Conservation (phyloP, 495 filamentous ascomycete genomes). For the Neurospora tetrasperma region DNA sequence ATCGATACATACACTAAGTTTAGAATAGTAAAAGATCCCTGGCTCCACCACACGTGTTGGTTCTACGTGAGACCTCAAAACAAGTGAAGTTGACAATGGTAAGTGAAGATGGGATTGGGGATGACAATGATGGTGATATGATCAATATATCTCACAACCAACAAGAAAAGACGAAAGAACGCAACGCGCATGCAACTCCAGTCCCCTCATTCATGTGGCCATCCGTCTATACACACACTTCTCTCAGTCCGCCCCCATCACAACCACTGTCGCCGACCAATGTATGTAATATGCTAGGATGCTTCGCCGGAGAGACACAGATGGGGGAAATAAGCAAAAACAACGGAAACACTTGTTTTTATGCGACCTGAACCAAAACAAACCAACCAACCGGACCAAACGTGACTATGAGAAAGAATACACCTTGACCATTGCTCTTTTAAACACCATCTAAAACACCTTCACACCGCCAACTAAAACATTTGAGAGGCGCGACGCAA, state of each 20-base stretch:
- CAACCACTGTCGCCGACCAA: conserved; percentile 2
- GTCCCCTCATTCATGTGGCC: neutral
- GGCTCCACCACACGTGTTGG: neutral
- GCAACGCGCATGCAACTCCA: neutral
- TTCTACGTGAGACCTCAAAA: neutral
- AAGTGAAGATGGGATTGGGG: neutral
- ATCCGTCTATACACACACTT: neutral
- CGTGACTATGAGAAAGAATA: neutral
- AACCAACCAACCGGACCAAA: neutral
- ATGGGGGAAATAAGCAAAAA: neutral
- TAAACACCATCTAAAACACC: neutral
- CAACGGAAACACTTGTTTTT: neutral
- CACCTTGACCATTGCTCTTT: neutral
- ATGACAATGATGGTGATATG: neutral
- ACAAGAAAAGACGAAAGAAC: neutral
- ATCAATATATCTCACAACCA: neutral
- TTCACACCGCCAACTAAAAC: neutral
- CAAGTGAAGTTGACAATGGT: no score
- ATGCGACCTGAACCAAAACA: neutral
- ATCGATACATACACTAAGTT: no score
- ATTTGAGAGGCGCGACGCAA: neutral
- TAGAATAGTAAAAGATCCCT: neutral
- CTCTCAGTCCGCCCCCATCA: neutral
- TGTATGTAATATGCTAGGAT: neutral
- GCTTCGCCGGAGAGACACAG: neutral